A percentile compares a stretch with the other conserved stretches of the same genome.
These are phyloP conservation scores for Paramecium sexaurelia DNA, from an alignment of 73 alveolate genomes.

Conservation along the genomic window DNA sequence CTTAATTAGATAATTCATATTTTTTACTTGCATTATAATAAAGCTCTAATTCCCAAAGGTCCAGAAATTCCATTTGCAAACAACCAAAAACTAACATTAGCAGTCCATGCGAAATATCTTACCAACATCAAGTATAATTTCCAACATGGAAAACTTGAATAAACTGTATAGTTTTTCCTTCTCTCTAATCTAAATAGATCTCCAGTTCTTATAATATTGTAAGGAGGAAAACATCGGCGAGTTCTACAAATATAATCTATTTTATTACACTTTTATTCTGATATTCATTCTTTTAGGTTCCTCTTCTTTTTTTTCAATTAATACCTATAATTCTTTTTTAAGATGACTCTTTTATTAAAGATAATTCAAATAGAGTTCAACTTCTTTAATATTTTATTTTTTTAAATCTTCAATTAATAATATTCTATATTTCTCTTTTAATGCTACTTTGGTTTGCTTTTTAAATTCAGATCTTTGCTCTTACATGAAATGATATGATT, in stretches of 20 bases:
- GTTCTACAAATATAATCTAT: background rate
- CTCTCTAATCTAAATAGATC: background rate
- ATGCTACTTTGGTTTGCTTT: background rate
- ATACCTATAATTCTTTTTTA: background rate
- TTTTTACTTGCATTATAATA: background rate
- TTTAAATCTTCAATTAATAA: background rate
- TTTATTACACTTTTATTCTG: background rate
- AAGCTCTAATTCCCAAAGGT: constrained; percentile 37
- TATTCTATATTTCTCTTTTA: constrained; percentile 11
- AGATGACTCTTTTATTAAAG: background rate
- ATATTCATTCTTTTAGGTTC: background rate
- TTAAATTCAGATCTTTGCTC: background rate
- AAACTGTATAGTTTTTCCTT: background rate
- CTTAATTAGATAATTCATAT: background rate
- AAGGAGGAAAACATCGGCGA: constrained; percentile 30
- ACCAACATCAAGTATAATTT: background rate
- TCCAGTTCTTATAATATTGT: background rate
- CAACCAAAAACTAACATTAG: background rate
- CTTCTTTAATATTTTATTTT: background rate
- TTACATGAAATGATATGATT: background rate
- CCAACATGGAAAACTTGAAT: background rate
- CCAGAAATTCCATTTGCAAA: constrained; percentile 35
- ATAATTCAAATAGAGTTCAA: background rate
- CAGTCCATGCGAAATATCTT: constrained; percentile 27
- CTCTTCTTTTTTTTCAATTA: background rate